Conservation (phyloP, 1,139 yeast genomes). For the Candida labiduridarum region DNA sequence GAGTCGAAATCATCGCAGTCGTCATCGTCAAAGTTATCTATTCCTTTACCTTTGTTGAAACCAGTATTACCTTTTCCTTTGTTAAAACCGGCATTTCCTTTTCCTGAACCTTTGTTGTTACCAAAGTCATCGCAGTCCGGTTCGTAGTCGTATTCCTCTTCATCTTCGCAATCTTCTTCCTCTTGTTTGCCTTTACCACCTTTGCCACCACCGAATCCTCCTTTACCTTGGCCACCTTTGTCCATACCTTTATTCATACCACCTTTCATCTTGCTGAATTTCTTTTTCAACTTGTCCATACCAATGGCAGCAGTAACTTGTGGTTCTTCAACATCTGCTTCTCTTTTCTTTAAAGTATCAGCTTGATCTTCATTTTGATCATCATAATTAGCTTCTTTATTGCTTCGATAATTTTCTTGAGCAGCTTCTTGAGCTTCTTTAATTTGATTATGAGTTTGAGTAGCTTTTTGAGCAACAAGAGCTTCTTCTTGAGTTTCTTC, state of each 20-base stretch:
- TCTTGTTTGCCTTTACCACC: neutral
- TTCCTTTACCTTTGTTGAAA: neutral
- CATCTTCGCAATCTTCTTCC: neutral
- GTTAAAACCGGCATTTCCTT: neutral
- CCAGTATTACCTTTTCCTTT: neutral
- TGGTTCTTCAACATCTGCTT: constrained; percentile 1
- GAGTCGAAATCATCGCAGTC: neutral
- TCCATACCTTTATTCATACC: neutral
- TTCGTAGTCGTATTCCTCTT: neutral
- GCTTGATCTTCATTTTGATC: neutral
- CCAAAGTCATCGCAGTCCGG: neutral
- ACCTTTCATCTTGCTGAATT: neutral
- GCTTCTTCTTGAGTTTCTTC: neutral
- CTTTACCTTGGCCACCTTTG: neutral
- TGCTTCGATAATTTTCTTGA: neutral
- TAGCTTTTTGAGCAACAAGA: neutral
- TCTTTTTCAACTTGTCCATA: constrained; percentile 1
- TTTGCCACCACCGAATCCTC: neutral
- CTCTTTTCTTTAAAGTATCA: neutral
- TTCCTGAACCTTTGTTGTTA: neutral
- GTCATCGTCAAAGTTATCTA: neutral
- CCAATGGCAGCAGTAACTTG: neutral
- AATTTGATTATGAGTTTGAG: neutral
- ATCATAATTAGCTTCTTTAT: neutral
- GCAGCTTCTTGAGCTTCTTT: neutral